Conservation (phyloP, 805 yeast species). For the Tetrapisispora pingtungensis region DNA sequence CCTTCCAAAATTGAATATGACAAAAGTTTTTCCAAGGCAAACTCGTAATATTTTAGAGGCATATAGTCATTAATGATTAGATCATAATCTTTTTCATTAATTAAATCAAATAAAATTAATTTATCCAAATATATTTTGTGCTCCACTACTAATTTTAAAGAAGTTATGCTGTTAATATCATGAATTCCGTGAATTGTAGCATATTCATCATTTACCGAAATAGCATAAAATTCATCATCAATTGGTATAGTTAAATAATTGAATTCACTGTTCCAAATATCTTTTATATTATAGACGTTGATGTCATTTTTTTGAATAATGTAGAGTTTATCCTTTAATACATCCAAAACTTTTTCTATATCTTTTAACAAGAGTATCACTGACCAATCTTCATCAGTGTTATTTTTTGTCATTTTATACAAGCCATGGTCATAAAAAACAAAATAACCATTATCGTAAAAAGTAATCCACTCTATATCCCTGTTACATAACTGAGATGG, state of each 20-base stretch:
- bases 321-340: conserved; percentile 16
- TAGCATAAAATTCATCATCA: conserved; percentile 23
- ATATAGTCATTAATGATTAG: conserved; percentile 18
- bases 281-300: conserved; percentile 12
- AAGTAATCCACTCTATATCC: conserved; percentile 20
- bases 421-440: conserved; percentile 14
- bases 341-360: conserved; percentile 24
- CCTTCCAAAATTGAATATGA: conserved; percentile 19
- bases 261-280: conserved; percentile 16
- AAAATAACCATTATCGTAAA: conserved; percentile 18
- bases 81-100: conserved; percentile 7
- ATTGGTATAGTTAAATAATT: conserved; percentile 11
- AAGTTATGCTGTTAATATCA: not conserved
- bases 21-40: conserved; percentile 27
- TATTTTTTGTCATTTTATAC: conserved; percentile 9
- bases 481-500: conserved; percentile 2
- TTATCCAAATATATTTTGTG: conserved; percentile 26
- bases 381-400: conserved; percentile 11
- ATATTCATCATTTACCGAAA: conserved; percentile 21
- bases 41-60: conserved; percentile 22
- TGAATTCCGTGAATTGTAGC: conserved; percentile 24
- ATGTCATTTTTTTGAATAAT: conserved; percentile 14
- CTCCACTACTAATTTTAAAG: conserved; percentile 7
- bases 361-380: conserved; percentile 9
- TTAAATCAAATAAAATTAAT: conserved; percentile 14